Conservation (phyloP, 441 rosid species). For the California macrophylla region DNA sequence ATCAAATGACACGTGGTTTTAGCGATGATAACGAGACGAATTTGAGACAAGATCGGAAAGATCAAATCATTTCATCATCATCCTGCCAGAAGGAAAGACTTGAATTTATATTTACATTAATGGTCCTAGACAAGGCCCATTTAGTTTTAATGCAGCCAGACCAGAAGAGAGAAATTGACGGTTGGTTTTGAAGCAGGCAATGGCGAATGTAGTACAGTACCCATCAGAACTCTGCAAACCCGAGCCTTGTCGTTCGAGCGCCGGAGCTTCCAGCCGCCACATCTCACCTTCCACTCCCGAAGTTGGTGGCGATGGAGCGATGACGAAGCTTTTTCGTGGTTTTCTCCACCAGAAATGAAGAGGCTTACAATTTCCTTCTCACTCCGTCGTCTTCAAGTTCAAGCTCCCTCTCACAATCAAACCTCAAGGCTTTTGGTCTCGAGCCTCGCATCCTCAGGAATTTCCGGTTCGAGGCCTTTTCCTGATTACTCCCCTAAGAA, state of each 20-base stretch:
- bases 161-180: not conserved
- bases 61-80: too few relatives aligned
- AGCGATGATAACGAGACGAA: too few relatives aligned
- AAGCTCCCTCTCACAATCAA: constrained; percentile 18
- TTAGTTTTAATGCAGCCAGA: not conserved
- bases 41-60: too few relatives aligned
- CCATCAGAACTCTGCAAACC: not conserved
- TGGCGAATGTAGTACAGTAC: not conserved
- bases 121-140: not conserved
- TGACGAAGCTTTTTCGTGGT: constrained; percentile 30
- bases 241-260: not conserved
- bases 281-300: not conserved
- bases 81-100: too few relatives aligned
- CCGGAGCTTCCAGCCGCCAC: not conserved
- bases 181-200: not conserved
- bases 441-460: constrained; percentile 23
- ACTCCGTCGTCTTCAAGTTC: constrained; percentile 25
- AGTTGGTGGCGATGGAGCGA: not conserved
- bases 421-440: constrained; percentile 22
- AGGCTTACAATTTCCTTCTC: constrained; percentile 27
- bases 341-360: constrained; percentile 38
- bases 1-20: too few relatives aligned
- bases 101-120: too few relatives aligned
- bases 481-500: constrained; percentile 78
- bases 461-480: constrained; percentile 48